Evolutionary conservation across 176 grass and related monocot species (phyloP).

Genomic region (Tillandsia fasciculata): DNA sequence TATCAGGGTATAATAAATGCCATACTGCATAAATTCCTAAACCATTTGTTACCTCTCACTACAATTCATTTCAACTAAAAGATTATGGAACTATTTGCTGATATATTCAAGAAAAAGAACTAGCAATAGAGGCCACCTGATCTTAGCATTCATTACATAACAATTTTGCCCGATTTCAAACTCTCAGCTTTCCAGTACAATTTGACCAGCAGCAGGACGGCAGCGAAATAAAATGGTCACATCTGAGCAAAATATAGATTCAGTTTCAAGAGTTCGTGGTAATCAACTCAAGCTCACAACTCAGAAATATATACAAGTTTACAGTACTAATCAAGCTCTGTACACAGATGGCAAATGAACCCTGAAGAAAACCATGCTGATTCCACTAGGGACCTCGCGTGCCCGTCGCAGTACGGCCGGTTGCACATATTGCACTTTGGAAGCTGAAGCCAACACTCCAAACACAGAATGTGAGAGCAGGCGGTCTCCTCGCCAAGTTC

Average conservation of each 20-base stretch:
- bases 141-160: not conserved
- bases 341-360: constrained; percentile 57
- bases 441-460: constrained; percentile 64
- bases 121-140: not conserved
- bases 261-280: not conserved
- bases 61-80: not conserved
- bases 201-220: no score
- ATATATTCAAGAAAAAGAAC: not conserved
- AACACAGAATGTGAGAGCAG: constrained; percentile 68
- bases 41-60: not conserved
- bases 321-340: constrained; percentile 23
- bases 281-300: not conserved
- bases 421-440: constrained; percentile 77
- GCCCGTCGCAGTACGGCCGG: constrained; percentile 55
- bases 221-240: not conserved
- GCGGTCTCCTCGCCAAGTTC: constrained; percentile 32
- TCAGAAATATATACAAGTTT: constrained; percentile 28
- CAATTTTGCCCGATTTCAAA: not conserved
- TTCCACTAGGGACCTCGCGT: constrained; percentile 29
- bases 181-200: no score
- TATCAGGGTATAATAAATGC: no score
- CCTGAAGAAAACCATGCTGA: constrained; percentile 19
- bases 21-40: not conserved
- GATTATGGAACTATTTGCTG: not conserved
- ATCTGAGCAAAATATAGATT: not conserved